Conservation (phyloP, 768 basidiomycete species). For the Boletus rubropictus region DNA sequence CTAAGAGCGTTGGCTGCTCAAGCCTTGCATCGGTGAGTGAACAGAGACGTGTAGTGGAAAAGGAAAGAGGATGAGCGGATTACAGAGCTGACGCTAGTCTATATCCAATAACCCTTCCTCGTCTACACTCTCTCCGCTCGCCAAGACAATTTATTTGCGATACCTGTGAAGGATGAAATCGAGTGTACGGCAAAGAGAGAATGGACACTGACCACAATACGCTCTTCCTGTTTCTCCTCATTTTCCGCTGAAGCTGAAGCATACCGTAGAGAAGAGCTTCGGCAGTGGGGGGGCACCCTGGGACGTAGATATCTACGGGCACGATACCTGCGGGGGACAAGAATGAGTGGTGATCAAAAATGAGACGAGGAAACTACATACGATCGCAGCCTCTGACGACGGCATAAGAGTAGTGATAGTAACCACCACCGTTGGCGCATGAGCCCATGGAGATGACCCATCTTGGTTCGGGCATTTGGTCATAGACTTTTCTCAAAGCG, state of each 20-base stretch:
- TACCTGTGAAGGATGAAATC: constrained; percentile 18
- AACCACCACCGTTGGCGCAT: constrained; percentile 96
- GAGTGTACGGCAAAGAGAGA: background rate
- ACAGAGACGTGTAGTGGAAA: background rate
- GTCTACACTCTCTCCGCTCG: background rate
- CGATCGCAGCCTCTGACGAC: constrained; percentile 98
- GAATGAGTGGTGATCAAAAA: constrained; percentile 7
- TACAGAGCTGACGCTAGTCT: constrained; percentile 25
- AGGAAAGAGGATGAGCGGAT: constrained; percentile 8
- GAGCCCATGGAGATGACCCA: constrained; percentile 99
- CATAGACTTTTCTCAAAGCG: constrained; percentile 91
- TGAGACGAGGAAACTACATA: constrained; percentile 34
- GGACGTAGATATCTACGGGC: constrained; percentile 97
- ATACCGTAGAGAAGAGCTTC: constrained; percentile 95
- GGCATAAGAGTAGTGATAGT: constrained; percentile 98
- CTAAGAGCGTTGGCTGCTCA: background rate
- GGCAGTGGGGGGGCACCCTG: constrained; percentile 92
- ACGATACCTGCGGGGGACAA: constrained; percentile 66
- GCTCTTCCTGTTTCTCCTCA: constrained; percentile 81
- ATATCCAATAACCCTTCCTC: constrained; percentile 10
- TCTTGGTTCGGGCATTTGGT: constrained; percentile 99
- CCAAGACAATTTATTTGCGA: constrained; percentile 18
- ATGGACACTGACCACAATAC: constrained; percentile 65
- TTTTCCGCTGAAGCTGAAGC: constrained; percentile 95
- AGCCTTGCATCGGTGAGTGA: constrained; percentile 1